Evolutionary conservation across 306 rosid species (phyloP).

Genomic region (Castanopsis chinensis): DNA sequence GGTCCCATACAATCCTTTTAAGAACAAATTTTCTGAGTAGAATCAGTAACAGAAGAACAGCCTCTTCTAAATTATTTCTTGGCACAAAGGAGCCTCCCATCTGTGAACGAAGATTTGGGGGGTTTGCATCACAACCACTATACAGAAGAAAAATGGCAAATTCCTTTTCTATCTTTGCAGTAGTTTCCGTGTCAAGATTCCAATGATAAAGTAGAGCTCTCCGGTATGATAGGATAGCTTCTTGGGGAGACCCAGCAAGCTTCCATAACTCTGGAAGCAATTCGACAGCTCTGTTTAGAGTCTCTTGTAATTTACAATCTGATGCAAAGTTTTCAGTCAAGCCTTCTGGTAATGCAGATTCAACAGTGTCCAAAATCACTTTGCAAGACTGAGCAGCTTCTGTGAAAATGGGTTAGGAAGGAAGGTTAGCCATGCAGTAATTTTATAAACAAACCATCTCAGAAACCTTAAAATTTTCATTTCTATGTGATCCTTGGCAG

Average conservation of each 20-base stretch:
- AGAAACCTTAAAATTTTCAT: neutral
- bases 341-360: conserved; percentile 86
- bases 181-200: conserved; percentile 60
- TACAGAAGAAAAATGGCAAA: conserved; percentile 83
- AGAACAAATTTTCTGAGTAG: conserved; percentile 48
- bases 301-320: conserved; percentile 76
- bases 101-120: conserved; percentile 77
- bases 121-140: conserved; percentile 80
- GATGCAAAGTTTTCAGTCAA: conserved; percentile 57
- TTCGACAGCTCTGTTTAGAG: conserved; percentile 59
- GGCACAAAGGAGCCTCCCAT: conserved; percentile 85
- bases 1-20: conserved; percentile 69
- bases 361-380: conserved; percentile 70
- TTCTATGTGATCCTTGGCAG: too few relatives aligned
- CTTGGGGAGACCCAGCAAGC: conserved; percentile 60
- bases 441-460: neutral
- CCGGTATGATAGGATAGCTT: conserved; percentile 72
- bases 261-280: conserved; percentile 87
- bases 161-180: conserved; percentile 69
- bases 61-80: conserved; percentile 84
- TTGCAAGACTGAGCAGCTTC: conserved; percentile 91
- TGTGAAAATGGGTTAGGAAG: conserved; percentile 34
- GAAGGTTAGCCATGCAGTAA: neutral
- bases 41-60: conserved; percentile 70
- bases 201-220: conserved; percentile 71